phyloP scores from a whole-genome alignment of 208 protist genomes.

The Phytomonas serpens region DNA sequence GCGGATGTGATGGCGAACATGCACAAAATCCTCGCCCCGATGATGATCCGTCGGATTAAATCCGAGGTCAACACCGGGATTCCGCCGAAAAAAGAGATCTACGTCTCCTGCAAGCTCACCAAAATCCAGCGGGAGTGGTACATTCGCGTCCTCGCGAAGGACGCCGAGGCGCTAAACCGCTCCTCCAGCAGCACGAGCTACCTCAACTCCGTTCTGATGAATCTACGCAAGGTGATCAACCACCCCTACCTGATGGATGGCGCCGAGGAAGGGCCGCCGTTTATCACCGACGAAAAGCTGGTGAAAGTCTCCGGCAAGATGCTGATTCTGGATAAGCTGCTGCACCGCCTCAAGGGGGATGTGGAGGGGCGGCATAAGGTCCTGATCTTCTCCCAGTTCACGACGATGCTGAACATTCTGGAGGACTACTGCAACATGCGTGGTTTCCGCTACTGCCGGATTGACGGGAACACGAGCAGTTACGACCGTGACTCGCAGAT shows the following conservation, averaged over 20 bases:
- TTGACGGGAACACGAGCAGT: constrained; percentile 88
- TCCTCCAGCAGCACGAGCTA: constrained; percentile 35
- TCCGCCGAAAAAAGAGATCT: constrained; percentile 98
- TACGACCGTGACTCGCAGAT: constrained; percentile 91
- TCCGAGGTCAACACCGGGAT: constrained; percentile 94
- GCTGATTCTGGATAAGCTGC: constrained; percentile 92
- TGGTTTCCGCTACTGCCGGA: constrained; percentile 76
- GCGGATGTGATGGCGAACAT: constrained; percentile 69
- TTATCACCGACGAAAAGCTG: constrained; percentile 86
- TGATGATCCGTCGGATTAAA: constrained; percentile 96
- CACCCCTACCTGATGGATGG: constrained; percentile 96
- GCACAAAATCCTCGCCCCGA: constrained; percentile 92
- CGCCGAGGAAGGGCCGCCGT: constrained; percentile 87
- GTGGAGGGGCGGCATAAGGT: constrained; percentile 88
- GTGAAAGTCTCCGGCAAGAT: constrained; percentile 92
- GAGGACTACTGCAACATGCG: constrained; percentile 88
- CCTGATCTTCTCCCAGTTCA: constrained; percentile 98
- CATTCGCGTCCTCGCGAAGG: constrained; percentile 91
- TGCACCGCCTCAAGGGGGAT: constrained; percentile 65
- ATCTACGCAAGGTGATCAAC: constrained; percentile 92
- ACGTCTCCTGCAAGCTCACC: constrained; percentile 91
- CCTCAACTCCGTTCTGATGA: constrained; percentile 86
- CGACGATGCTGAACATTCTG: constrained; percentile 87
- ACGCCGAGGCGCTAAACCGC: constrained; percentile 93
- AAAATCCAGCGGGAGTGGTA: constrained; percentile 95